Percentiles rank a stretch among this genome's conserved stretches.
Conservation (phyloP, 2,329 filamentous ascomycete genomes). For the Stachybotrys elegans region DNA sequence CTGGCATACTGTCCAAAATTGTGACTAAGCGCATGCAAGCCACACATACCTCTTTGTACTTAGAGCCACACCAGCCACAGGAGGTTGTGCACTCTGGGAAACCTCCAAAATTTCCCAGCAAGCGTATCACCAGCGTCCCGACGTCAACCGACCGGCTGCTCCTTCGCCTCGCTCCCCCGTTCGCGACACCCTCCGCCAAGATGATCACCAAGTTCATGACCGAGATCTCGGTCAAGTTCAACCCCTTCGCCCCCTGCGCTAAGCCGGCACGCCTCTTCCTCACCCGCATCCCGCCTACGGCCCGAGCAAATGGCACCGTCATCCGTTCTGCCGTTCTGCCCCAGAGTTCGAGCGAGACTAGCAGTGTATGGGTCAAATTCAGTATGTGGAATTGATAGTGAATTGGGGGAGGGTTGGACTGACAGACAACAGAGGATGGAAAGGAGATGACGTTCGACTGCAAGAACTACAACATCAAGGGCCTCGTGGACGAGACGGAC, state of each 20-base stretch:
- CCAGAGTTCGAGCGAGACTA: conserved; percentile 61
- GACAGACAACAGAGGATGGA: conserved; percentile 67
- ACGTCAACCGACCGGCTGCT: no score
- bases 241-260: conserved; percentile 76
- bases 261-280: conserved; percentile 87
- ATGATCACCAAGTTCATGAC: conserved; percentile 89
- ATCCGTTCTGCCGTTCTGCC: conserved; percentile 75
- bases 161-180: conserved; percentile 2
- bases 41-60: no score
- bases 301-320: conserved; percentile 66
- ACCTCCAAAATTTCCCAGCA: conserved; percentile 18
- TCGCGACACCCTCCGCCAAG: conserved; percentile 22
- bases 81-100: no score
- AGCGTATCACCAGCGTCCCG: conserved; percentile 10
- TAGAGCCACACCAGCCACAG: no score
- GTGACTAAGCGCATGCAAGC: no score
- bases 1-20: no score
- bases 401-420: conserved; percentile 7
- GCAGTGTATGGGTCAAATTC: conserved; percentile 74
- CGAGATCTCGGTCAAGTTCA: conserved; percentile 81
- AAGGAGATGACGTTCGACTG: conserved; percentile 82
- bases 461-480: conserved; percentile 76
- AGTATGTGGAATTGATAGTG: conserved; percentile 50
- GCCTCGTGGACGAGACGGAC: conserved; percentile 83
- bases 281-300: conserved; percentile 74